Evolutionary conservation across 768 basidiomycete genomes (phyloP), one percentile per base, ranked within the genome.

Genomic region (Agaricus sinodeliciosus): DNA sequence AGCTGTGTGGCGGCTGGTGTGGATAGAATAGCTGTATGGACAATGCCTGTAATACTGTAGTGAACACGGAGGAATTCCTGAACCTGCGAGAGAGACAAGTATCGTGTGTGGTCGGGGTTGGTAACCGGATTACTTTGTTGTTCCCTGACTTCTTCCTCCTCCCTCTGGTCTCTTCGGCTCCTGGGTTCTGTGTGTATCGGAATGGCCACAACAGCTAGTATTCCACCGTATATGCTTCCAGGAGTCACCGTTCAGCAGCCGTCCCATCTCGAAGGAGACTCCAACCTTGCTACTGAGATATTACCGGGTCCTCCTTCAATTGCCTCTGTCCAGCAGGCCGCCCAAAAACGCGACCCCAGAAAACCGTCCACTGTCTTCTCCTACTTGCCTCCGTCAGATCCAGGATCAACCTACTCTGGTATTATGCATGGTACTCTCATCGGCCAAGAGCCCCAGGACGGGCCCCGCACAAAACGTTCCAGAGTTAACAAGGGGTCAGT

Each of bases 331-430:
- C 85, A 84, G 69, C 86, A 87, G 70, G 71, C 79, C 62, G 73
- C 79, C 50, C 76, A 82, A 64, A 87, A 85, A 72, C 83, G 86
- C 65, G 89, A 92, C 73, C 83, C 83, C 63, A 88, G 79, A 74
- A 90, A 91, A 71, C 80, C 85, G 48, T 68, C 77, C 58, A 72
- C 77, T 58, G 69, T 77, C 55, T 75, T 82, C 69, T 90, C 90
- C 57, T 93, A 91, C 75, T 76, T 93, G 65, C 89, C 90, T 43
- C 70, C 81, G 57, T 81, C 83, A 63, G 90, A 93, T 76, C 90
- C 90, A 57, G 90, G 90, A 64, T 85, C 90, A 61, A 93, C 90
- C 22, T 93, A 90, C 74, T 82, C 85, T 65, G 87, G 84, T 55
- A 78, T 85, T 65, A 77, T 82, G 73, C 77, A 82, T 58, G 79